Evolutionary conservation across 345 rosid genomes (phyloP), one percentile per base, ranked within the genome.

Genomic region (Firmiana major): DNA sequence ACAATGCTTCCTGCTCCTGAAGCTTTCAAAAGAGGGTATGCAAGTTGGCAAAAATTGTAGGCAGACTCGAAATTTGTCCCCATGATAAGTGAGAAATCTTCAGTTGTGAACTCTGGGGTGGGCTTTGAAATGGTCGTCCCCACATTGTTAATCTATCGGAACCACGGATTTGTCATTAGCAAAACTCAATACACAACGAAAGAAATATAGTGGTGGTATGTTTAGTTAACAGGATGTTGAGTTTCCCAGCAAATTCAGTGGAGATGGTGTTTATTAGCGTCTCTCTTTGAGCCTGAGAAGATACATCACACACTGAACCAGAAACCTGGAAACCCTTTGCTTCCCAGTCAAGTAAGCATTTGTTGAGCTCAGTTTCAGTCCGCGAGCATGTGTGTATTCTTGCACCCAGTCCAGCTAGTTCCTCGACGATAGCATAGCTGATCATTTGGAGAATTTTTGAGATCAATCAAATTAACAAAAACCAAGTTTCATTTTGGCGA

Each of bases 291-390:
- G 45, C 51, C 16, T 62, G 43, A 55, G 78, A 81, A 10, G 84
- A 48, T n/a, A 85, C 79, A 74, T 89, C 92, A 70, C 91, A 90
- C 1, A 83, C 89, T 11, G 94, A 89, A 8, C 91, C 62, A 26
- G 74, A 48, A 7, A 71, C 75, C 19, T 53, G 26, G 2, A 71
- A 71, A 2, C 63, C 63, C 8, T 49, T 71, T 15, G 26, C n/a
- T 36, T 71, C 0, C 63, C 75, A 71, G 1, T 71, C 24, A 16
- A 5, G 40, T 9, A 71, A 53, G 22, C 75, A 31, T 3, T 53
- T 57, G 0, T 71, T 71, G 10, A 53, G 46, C 3, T 71, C 11
- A 8, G 26, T 48, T 71, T 71, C 60, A 3, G 24, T 71, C 3
- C 75, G 45, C n/a, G 75, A 71, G 62, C 75, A 71, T 28, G 75